Evolutionary conservation across 2,329 filamentous ascomycete species (phyloP), one percentile per base, ranked within the genome.

Genomic region (Pezicula rhizophila): DNA sequence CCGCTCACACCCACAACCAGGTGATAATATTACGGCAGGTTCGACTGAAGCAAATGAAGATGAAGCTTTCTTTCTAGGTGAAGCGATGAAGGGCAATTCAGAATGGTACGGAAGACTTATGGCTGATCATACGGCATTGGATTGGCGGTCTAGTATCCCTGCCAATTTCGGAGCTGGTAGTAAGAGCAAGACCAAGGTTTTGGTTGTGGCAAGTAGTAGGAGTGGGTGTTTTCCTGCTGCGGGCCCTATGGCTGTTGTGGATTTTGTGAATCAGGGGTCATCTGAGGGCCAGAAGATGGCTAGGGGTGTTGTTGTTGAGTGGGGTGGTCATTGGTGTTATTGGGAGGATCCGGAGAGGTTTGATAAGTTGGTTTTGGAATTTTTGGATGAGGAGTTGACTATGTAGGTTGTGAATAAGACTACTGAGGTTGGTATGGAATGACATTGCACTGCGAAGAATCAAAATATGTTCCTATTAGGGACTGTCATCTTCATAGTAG

Each of bases 241-340:
- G 14, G 63, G 63, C 2, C 60, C 59, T 15, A 45, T 64, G 52
- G 53, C 50, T 14, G 60, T 63, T 31, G 61, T 61, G n/a, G 55
- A 57, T 8, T 52, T 60, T 10, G 50, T 64, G 2, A 63, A 63
- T 47, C 51, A 49, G 14, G 48, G 52, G 42, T 8, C 25, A 25
- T 18, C 31, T 26, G 35, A 28, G 7, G 33, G 28, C 2, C 48
- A 45, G 18, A 31, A 14, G 5, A 55, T 33, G 35, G 60, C 59
- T n/a, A 51, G 34, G 11, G 62, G 62, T 2, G 46, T 57, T 11
- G 55, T 57, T 8, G 60, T 61, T 11, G 48, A 55, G 37, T 64
- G 61, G 57, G 63, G 63, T 26, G 63, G 63, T 1, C 63, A 65
- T 55, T 65, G 63, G 63, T 60, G 61, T 45, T 65, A 64, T 46